Evolutionary conservation across 805 yeast genomes (phyloP).

Genomic region (Kregervanrija delftensis): DNA sequence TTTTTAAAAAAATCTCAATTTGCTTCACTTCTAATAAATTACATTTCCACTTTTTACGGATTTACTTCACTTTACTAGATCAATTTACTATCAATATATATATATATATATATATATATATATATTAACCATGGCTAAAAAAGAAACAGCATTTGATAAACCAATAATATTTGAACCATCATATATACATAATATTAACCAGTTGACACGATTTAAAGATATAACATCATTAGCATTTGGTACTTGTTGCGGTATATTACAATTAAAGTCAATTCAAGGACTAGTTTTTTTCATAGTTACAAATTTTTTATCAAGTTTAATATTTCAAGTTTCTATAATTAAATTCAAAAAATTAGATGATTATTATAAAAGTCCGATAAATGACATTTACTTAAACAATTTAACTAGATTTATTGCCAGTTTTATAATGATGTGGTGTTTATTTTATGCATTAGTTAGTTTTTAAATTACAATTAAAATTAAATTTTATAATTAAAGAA

Average conservation of each 20-base stretch:
- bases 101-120: too few relatives aligned
- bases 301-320: constrained; percentile 26
- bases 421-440: constrained; percentile 53
- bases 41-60: too few relatives aligned
- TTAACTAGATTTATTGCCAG: constrained; percentile 44
- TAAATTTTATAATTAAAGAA: too few relatives aligned
- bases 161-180: constrained; percentile 13
- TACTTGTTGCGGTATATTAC: constrained; percentile 47
- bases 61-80: too few relatives aligned
- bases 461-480: not conserved
- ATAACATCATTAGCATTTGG: constrained; percentile 45
- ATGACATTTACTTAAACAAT: constrained; percentile 37
- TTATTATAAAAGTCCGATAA: constrained; percentile 34
- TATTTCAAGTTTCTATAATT: constrained; percentile 20
- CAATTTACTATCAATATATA: too few relatives aligned
- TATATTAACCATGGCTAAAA: not conserved
- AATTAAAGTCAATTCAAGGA: constrained; percentile 43
- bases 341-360: constrained; percentile 23
- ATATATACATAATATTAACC: constrained; percentile 12
- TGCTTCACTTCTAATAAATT: too few relatives aligned
- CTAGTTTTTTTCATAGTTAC: constrained; percentile 35
- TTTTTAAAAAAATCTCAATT: too few relatives aligned
- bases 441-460: constrained; percentile 39
- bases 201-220: constrained; percentile 27
- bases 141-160: constrained; percentile 3